Base-by-base conservation (phyloP, 148 eudicot genomes). In the Amaranthus palmeri region DNA sequence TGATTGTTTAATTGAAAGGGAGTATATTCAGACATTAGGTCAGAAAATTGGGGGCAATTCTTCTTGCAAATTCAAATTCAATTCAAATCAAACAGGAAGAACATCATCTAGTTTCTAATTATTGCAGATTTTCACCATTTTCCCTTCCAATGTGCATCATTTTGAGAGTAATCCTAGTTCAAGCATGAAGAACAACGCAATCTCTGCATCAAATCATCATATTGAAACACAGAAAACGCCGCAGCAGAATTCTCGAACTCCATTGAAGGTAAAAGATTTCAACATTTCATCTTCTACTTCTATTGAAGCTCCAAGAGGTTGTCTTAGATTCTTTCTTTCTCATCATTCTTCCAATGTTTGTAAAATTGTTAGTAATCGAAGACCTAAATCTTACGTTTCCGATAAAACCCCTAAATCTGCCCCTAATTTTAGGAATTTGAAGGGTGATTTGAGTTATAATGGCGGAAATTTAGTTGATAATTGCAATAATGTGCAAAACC, bases 271-370 rank as follows among this genome's bases (percentile, higher is more conserved):
- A n/a, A 65, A 65, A 18, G 52, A 65, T 25, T 5, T 65, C 54
- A 65, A 65, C 54, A 65, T 65, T 65, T 68, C 70, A 6, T 61
- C 43, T 44, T 70, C 85, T 12, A 60, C 67, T 10, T 77, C 86
- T 0, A 64, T 54, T 79, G 84, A 85, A 70, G 82, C 78, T 78
- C 80, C 83, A 10, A 77, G 18, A 55, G 82, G 85, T 40, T 80
- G 88, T 74, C 80, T 77, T 41, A 74, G 81, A 42, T 83, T 83
- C 13, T 60, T 78, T n/a, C 75, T 69, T 44, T 77, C 88, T 70
- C 68, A 80, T 56, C 66, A 67, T 14, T 60, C 81, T 77, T 65
- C 81, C 65, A 51, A 60, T 69, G 50, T 74, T 61, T 53, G 75
- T 60, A 75, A 72, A 75, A n/a, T 69, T 63, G 74, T 17, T 73